Percentiles rank a stretch among this genome's conserved stretches.
Conservation (phyloP, 2,329 filamentous ascomycete species). For the Trichoderma brevicompactum region DNA sequence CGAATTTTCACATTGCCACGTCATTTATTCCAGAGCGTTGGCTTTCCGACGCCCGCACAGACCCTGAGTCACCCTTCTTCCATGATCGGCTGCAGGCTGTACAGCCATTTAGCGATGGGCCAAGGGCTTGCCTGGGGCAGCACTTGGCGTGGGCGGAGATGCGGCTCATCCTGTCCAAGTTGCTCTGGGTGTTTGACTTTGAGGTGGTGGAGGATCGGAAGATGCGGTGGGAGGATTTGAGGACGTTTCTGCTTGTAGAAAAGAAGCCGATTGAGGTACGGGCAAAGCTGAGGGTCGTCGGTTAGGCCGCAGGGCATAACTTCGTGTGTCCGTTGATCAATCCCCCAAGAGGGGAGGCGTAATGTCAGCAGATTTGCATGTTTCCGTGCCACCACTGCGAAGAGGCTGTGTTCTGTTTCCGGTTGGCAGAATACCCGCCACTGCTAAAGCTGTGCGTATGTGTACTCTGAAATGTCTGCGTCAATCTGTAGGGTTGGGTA, state of each 20-base stretch:
- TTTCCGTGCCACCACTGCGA: background rate
- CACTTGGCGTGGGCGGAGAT: constrained; percentile 28
- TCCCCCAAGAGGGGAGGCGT: too few species aligned
- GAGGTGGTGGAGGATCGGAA: constrained; percentile 18
- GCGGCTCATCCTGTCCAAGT: constrained; percentile 27
- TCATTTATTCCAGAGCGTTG: constrained; percentile 28
- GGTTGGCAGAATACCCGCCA: background rate
- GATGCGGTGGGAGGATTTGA: constrained; percentile 23
- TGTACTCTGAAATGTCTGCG: too few species aligned
- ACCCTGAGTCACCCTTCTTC: constrained; percentile 17
- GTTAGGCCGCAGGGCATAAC: background rate
- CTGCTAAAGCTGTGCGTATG: too few species aligned
- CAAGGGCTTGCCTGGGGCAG: constrained; percentile 19
- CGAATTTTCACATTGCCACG: constrained; percentile 2
- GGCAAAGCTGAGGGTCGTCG: background rate
- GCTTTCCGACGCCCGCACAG: background rate
- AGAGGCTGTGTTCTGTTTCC: background rate
- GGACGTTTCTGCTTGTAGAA: constrained; percentile 21
- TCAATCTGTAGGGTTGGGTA: background rate
- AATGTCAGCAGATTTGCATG: too few species aligned
- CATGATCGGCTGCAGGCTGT: constrained; percentile 17
- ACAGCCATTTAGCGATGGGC: constrained; percentile 26
- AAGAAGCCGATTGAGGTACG: constrained; percentile 22
- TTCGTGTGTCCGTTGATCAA: background rate
- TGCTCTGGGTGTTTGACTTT: constrained; percentile 30